Evolutionary conservation across 2,329 filamentous ascomycete species (phyloP).

Genomic region (Fusarium compactum): DNA sequence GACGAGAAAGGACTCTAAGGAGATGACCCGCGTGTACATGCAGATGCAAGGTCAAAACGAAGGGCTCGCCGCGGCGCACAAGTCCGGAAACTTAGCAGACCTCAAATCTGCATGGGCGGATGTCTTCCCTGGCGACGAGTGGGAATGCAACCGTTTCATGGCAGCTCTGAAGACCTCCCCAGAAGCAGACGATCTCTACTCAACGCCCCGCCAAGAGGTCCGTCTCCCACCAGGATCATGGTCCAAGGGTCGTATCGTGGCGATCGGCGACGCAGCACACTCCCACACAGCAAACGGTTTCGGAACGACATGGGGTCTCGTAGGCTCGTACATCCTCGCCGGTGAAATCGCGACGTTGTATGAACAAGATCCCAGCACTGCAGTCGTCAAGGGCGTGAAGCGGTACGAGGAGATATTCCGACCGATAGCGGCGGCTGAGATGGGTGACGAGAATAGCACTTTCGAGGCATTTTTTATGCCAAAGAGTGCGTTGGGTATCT

Average conservation of each 20-base stretch:
- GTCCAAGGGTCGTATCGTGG: conserved; percentile 18
- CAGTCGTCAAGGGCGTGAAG: conserved; percentile 20
- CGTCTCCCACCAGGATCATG: conserved; percentile 8
- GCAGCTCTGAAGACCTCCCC: neutral
- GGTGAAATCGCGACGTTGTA: conserved; percentile 15
- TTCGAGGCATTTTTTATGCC: neutral
- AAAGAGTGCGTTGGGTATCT: neutral
- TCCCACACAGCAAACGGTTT: conserved; percentile 17
- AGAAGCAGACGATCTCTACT: conserved; percentile 17
- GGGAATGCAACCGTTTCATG: conserved; percentile 20
- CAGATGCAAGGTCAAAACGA: neutral
- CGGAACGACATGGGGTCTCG: conserved; percentile 20
- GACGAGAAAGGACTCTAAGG: neutral
- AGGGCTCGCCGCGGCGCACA: conserved; percentile 7
- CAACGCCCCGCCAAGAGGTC: conserved; percentile 11
- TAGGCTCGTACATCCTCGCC: conserved; percentile 12
- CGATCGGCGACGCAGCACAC: conserved; percentile 16
- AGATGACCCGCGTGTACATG: conserved; percentile 18
- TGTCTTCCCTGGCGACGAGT: neutral
- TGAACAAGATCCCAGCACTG: conserved; percentile 2
- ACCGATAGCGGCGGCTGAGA: conserved; percentile 10
- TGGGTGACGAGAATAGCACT: neutral
- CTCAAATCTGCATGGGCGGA: conserved; percentile 10
- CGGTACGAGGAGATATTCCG: conserved; percentile 22
- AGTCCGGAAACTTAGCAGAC: conserved; percentile 8